Conservation (phyloP, 2,329 filamentous ascomycete species). For the Sclerotinia subarctica region DNA sequence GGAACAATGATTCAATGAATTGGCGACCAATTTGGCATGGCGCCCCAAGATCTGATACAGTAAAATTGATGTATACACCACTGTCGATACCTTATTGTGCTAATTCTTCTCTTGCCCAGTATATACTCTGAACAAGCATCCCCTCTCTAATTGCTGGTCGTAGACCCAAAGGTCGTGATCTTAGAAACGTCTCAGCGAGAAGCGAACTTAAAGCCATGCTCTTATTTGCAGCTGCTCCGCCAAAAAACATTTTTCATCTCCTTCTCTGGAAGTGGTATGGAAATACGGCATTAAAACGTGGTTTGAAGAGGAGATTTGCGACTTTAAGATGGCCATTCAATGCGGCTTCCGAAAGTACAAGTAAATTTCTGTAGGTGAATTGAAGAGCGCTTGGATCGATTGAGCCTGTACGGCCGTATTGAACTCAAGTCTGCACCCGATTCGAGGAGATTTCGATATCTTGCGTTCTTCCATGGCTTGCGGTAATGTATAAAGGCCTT, state of each 20-base stretch:
- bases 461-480: background rate
- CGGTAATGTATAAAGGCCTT: background rate
- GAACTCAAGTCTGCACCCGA: background rate
- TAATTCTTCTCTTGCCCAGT: background rate
- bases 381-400: background rate
- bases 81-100: background rate
- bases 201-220: background rate
- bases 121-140: background rate
- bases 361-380: background rate
- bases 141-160: background rate
- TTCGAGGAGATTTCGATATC: background rate
- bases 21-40: background rate
- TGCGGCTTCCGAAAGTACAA: background rate
- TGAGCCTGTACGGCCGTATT: too few species aligned
- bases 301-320: background rate
- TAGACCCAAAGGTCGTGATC: background rate
- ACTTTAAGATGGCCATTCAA: background rate
- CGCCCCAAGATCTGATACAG: background rate
- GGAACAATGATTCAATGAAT: background rate
- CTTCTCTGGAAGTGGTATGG: background rate
- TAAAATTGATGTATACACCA: background rate
- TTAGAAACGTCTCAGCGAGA: background rate
- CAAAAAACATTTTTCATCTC: background rate
- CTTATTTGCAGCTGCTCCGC: background rate
- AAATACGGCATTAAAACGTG: background rate